Conservation (phyloP, 805 yeast genomes). For the Metschnikowia gelsemii region DNA sequence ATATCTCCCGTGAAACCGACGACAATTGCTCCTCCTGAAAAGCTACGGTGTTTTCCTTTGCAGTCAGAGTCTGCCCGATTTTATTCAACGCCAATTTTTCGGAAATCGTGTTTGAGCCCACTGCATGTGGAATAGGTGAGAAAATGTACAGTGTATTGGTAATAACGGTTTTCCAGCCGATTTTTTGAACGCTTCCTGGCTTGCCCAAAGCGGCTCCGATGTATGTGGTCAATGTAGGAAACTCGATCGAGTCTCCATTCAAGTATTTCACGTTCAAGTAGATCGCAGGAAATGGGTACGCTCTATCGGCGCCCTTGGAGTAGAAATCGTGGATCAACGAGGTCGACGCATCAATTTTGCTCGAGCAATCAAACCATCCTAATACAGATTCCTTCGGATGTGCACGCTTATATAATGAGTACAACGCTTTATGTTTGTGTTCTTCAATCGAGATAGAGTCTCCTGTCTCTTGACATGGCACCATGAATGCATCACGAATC, state of each 20-base stretch:
- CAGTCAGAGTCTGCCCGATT: conserved; percentile 36
- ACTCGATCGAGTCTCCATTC: conserved; percentile 44
- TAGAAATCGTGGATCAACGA: conserved; percentile 81
- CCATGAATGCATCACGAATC: conserved; percentile 73
- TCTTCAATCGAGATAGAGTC: conserved; percentile 78
- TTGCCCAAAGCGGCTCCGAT: conserved; percentile 73
- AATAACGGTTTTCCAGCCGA: conserved; percentile 41
- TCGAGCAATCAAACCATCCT: conserved; percentile 79
- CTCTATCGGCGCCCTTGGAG: conserved; percentile 64
- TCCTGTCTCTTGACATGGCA: conserved; percentile 71
- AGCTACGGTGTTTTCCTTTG: conserved; percentile 28
- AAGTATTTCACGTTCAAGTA: conserved; percentile 70
- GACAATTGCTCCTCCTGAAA: conserved; percentile 37
- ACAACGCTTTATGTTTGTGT: conserved; percentile 68
- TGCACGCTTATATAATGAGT: conserved; percentile 69
- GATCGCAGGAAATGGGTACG: conserved; percentile 74
- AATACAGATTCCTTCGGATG: conserved; percentile 75
- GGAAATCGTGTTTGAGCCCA: conserved; percentile 48
- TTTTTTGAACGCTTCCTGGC: conserved; percentile 37
- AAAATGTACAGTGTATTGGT: conserved; percentile 54
- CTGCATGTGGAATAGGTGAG: conserved; percentile 70
- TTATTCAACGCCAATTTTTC: conserved; percentile 60
- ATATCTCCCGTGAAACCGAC: conserved; percentile 47
- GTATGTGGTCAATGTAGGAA: conserved; percentile 65
- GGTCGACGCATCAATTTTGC: conserved; percentile 64